Conservation (phyloP, 2,329 filamentous ascomycete genomes). For the Trichophyton rubrum region DNA sequence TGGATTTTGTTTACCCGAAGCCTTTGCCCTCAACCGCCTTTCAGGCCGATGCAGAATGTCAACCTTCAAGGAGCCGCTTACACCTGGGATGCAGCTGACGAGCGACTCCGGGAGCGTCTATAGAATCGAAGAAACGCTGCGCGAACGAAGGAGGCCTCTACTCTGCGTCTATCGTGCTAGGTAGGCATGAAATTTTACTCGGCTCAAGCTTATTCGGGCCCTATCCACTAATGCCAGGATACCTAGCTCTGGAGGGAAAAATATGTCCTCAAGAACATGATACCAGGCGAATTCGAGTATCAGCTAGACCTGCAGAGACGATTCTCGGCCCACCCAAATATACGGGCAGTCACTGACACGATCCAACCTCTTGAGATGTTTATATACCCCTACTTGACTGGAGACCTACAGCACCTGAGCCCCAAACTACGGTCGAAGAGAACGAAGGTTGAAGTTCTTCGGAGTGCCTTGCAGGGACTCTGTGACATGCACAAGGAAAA, state of each 20-base stretch:
- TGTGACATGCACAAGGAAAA: conserved; percentile 23
- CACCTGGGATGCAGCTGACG: conserved; percentile 7
- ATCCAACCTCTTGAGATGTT: conserved; percentile 13
- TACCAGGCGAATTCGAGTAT: conserved; percentile 22
- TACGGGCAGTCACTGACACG: conserved; percentile 20
- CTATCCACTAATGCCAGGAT: neutral
- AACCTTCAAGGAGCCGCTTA: conserved; percentile 5
- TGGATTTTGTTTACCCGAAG: too few species aligned
- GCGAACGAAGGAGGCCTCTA: conserved; percentile 7
- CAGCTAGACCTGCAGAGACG: conserved; percentile 19
- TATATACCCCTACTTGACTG: conserved; percentile 15
- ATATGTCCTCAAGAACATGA: conserved; percentile 18
- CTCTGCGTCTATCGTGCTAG: conserved; percentile 10
- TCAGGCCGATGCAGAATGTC: conserved; percentile 4
- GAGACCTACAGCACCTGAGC: conserved; percentile 14
- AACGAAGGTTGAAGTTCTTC: conserved; percentile 13
- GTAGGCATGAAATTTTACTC: neutral
- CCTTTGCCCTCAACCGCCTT: too few species aligned
- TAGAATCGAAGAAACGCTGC: conserved; percentile 10
- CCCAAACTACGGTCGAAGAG: conserved; percentile 10
- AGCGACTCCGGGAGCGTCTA: conserved; percentile 12
- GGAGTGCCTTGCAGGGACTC: conserved; percentile 18
- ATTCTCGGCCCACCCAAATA: conserved; percentile 17
- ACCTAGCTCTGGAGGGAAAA: conserved; percentile 7
- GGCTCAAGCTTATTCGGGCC: neutral